phyloP scores from a whole-genome alignment of 1,284 basidiomycete genomes.

The Mycosarcoma maydis region DNA sequence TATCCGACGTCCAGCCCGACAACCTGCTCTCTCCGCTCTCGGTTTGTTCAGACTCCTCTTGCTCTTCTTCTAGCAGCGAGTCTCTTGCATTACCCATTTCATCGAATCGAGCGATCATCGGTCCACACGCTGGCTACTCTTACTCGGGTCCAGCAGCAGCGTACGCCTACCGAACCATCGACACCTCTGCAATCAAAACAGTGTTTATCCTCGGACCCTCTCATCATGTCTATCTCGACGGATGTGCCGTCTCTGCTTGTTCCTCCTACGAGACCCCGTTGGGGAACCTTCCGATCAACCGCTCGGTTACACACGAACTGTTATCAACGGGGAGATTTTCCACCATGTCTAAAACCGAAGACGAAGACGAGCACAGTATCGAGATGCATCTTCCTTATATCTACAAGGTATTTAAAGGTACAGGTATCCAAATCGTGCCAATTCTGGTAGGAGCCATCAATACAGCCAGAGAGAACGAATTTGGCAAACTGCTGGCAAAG shows the following conservation, averaged over 20 bases:
- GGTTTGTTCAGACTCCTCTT: constrained; percentile 3
- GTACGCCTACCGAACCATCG: constrained; percentile 92
- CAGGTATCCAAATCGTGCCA: constrained; percentile 82
- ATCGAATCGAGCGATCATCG: constrained; percentile 89
- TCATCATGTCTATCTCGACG: constrained; percentile 87
- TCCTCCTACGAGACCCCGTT: constrained; percentile 84
- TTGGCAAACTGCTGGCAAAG: constrained; percentile 79
- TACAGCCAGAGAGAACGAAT: constrained; percentile 73
- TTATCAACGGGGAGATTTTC: constrained; percentile 77
- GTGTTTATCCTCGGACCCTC: constrained; percentile 96
- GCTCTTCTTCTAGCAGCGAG: constrained; percentile 12
- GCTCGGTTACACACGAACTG: constrained; percentile 76
- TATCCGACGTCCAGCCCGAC: constrained; percentile 8
- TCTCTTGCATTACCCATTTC: constrained; percentile 75
- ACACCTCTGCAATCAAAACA: constrained; percentile 80
- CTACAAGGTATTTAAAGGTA: constrained; percentile 85
- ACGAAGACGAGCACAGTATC: constrained; percentile 95
- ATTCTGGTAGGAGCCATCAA: constrained; percentile 88
- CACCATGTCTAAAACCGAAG: constrained; percentile 75
- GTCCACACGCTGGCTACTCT: constrained; percentile 95
- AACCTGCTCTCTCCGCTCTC: constrained; percentile 15
- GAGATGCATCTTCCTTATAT: constrained; percentile 98
- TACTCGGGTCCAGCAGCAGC: constrained; percentile 94
- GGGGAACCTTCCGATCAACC: constrained; percentile 81
- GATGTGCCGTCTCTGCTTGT: constrained; percentile 85